Percentiles rank a stretch among this genome's conserved stretches.
phyloP scores from a whole-genome alignment of 495 filamentous ascomycete genomes.

The Jackrogersella multiformis region DNA sequence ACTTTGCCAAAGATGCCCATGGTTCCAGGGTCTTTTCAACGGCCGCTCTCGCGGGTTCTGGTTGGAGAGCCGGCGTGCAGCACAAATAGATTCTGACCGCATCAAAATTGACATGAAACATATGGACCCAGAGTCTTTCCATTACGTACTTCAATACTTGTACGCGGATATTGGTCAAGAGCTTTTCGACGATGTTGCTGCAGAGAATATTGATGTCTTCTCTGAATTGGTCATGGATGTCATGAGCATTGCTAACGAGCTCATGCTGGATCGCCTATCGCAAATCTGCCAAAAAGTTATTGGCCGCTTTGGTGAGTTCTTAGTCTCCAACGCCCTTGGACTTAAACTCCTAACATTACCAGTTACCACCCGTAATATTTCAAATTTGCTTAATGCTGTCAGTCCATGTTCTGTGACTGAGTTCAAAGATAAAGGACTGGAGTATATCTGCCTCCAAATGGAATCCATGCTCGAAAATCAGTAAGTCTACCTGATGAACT shows the following conservation, averaged over 20 bases:
- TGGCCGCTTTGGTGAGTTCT: slow-evolving; percentile 71
- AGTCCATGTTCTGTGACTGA: slow-evolving; percentile 80
- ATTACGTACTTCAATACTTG: slow-evolving; percentile 80
- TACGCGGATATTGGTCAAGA: slow-evolving; percentile 85
- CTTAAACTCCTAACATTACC: slow-evolving; percentile 38
- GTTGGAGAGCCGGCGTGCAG: slow-evolving; percentile 73
- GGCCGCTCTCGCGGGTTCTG: slow-evolving; percentile 85
- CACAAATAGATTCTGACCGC: slow-evolving; percentile 54
- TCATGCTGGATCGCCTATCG: slow-evolving; percentile 91
- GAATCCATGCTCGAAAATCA: slow-evolving; percentile 91
- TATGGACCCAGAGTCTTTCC: slow-evolving; percentile 74
- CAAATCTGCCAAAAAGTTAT: slow-evolving; percentile 89
- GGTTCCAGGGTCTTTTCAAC: slow-evolving; percentile 88
- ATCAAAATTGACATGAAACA: slow-evolving; percentile 86
- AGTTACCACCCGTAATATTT: slow-evolving; percentile 87
- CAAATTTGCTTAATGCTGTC: slow-evolving; percentile 82
- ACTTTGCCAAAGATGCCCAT: slow-evolving; percentile 85
- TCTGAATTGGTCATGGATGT: slow-evolving; percentile 91
- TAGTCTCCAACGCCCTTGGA: neutral
- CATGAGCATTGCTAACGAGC: slow-evolving; percentile 86
- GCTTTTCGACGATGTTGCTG: slow-evolving; percentile 80
- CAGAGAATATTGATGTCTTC: slow-evolving; percentile 79
- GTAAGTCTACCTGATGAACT: slow-evolving; percentile 52
- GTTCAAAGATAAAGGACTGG: slow-evolving; percentile 87
- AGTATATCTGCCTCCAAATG: slow-evolving; percentile 91